A percentile compares a stretch with the other conserved stretches of the same genome.
phyloP scores from a whole-genome alignment of 2,329 filamentous ascomycete species.

The Cladorrhinum sp. region DNA sequence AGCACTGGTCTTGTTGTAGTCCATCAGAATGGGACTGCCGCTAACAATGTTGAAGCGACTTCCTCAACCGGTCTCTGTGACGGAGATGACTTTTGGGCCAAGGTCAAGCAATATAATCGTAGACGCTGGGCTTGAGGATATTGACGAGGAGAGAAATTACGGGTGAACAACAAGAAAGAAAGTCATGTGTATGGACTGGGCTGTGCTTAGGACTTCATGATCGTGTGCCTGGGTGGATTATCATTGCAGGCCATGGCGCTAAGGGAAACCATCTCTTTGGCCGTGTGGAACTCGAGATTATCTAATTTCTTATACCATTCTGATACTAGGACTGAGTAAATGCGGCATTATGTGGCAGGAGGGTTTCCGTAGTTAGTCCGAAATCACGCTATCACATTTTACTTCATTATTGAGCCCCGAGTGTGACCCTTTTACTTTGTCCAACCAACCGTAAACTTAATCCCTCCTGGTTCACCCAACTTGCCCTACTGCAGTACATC shows the following conservation, averaged over 20 bases:
- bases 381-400: not conserved
- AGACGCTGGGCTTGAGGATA: not conserved
- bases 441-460: too few relatives aligned
- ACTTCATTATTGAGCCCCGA: not conserved
- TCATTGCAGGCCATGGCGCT: too few relatives aligned
- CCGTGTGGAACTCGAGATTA: too few relatives aligned
- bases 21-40: not conserved
- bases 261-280: too few relatives aligned
- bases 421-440: not conserved
- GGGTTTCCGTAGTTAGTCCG: not conserved
- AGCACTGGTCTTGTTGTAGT: not conserved
- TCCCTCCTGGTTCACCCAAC: too few relatives aligned
- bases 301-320: not conserved
- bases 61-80: not conserved
- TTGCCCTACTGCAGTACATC: too few relatives aligned
- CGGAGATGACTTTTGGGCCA: constrained; percentile 3
- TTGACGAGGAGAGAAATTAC: not conserved
- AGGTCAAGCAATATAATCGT: not conserved
- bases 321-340: not conserved
- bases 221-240: not conserved
- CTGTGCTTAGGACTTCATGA: not conserved
- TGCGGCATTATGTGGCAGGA: not conserved
- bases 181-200: not conserved
- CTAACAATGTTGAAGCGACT: not conserved
- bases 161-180: too few relatives aligned